Conservation (phyloP, 2,329 filamentous ascomycete genomes). For the Gnomoniopsis smithogilvyi region DNA sequence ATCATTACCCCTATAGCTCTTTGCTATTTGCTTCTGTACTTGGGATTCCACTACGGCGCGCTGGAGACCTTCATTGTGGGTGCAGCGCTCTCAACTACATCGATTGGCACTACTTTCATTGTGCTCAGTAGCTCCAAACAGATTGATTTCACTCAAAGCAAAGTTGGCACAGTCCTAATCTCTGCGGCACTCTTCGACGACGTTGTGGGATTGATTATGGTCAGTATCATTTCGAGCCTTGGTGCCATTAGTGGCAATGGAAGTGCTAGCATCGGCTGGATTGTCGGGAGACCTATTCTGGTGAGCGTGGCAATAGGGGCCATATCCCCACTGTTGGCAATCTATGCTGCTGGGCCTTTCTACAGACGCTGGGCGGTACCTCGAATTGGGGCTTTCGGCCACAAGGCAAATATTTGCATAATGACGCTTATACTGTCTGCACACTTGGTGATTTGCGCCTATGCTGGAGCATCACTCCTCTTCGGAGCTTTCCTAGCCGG, state of each 20-base stretch:
- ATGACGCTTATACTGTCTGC: constrained; percentile 30
- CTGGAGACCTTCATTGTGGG: constrained; percentile 15
- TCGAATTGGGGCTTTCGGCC: constrained; percentile 30
- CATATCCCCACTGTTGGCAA: constrained; percentile 31
- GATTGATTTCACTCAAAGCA: constrained; percentile 38
- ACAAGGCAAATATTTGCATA: constrained; percentile 25
- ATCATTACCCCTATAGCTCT: constrained; percentile 44
- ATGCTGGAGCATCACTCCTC: constrained; percentile 33
- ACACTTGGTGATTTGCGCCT: constrained; percentile 30
- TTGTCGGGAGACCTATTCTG: constrained; percentile 35
- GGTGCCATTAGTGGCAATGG: constrained; percentile 18
- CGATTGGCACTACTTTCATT: constrained; percentile 22
- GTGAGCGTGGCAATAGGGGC: constrained; percentile 33
- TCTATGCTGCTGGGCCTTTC: constrained; percentile 35
- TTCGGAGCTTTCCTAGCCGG: constrained; percentile 39
- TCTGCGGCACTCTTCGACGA: constrained; percentile 46
- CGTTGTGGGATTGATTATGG: constrained; percentile 41
- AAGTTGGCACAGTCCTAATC: constrained; percentile 40
- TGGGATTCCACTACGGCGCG: constrained; percentile 37
- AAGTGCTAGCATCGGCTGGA: constrained; percentile 30
- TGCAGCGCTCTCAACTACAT: constrained; percentile 12
- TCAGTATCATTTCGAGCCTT: constrained; percentile 26
- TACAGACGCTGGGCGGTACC: constrained; percentile 31
- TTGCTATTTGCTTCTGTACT: constrained; percentile 39
- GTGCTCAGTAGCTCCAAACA: constrained; percentile 29